Evolutionary conservation across 768 basidiomycete genomes (phyloP), one percentile per base, ranked within the genome.

Genomic region (Lactifluus subvellereus): DNA sequence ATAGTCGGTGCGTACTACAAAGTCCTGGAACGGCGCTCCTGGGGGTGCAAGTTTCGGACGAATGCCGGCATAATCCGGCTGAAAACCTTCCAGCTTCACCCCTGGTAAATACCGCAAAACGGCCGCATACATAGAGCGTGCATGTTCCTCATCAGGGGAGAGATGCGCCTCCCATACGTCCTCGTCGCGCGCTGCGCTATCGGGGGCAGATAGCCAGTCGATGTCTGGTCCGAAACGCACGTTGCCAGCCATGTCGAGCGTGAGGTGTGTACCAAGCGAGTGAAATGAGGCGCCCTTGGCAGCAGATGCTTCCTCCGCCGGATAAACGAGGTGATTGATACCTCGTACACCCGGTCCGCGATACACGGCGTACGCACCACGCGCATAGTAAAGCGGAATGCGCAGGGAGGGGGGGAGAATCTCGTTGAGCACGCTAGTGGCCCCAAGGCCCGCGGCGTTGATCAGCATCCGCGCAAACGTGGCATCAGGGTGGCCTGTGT

Each of bases 191-290:
- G 80, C 73, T 54, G 69, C 66, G 22, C 66, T 52, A 6, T 72
- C 61, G 30, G 82, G 80, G 2, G 86, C 84, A 2, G 80, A 77
- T 68, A 97, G 78, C 89, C 91, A 92, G 71, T 97, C 88, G 16
- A 97, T 79, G 70, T 98, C 93, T 5, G 96, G 96, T 0, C 96
- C 96, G 73, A 98, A 98, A 35, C 85, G 83, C 57, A 98, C 81
- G 64, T 89, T 88, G 0, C 91, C 89, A 53, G 87, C 81, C 64
- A 98, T 71, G 72, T 94, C 92, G 48, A 98, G 75, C 32, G 93
- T 94, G 30, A 98, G 78, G 75, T 98, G 97, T 11, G 94, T 95
- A 3, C 97, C 96, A 7, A 98, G 79, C 3, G 90, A 89, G 63
- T 91, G 87, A 71, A 96, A 90, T 7, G 84, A 65, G 55, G 62